A percentile compares a stretch with the other conserved stretches of the same genome.
These are phyloP conservation scores for Talaromyces ruber DNA, from an alignment of 495 filamentous ascomycete species.

Conservation along the genomic window DNA sequence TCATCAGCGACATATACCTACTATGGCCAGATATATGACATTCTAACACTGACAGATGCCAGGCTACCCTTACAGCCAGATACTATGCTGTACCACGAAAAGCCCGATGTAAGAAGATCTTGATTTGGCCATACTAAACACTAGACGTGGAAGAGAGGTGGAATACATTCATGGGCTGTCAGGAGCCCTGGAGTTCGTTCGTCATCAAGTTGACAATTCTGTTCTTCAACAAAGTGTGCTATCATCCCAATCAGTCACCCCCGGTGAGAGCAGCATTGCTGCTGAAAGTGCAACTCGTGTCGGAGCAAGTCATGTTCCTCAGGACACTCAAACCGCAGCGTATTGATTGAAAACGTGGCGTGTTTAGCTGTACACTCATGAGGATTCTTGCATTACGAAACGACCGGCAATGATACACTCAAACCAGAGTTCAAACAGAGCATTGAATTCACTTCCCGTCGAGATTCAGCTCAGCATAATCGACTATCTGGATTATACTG, in stretches of 20 bases:
- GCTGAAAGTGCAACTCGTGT: background rate
- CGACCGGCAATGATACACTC: background rate
- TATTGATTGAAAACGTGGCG: background rate
- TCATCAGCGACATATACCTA: no score
- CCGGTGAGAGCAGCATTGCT: background rate
- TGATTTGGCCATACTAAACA: background rate
- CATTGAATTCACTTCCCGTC: background rate
- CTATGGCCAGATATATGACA: no score
- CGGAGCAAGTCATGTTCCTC: background rate
- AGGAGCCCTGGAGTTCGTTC: background rate
- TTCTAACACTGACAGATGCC: no score
- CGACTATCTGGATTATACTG: constrained; percentile 1
- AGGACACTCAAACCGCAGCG: background rate
- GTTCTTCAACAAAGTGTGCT: background rate
- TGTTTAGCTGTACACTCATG: background rate
- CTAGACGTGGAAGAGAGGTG: background rate
- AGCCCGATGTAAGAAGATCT: background rate
- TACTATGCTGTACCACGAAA: background rate
- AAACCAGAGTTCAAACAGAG: background rate
- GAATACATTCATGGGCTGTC: background rate
- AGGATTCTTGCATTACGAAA: background rate
- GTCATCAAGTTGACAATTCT: background rate
- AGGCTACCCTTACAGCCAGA: background rate
- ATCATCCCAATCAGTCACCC: background rate
- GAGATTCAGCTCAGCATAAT: background rate